A percentile compares a stretch with the other conserved stretches of the same genome.
These are phyloP conservation scores for Leishmania turanica DNA, from an alignment of 208 protist species.

Conservation along the genomic window DNA sequence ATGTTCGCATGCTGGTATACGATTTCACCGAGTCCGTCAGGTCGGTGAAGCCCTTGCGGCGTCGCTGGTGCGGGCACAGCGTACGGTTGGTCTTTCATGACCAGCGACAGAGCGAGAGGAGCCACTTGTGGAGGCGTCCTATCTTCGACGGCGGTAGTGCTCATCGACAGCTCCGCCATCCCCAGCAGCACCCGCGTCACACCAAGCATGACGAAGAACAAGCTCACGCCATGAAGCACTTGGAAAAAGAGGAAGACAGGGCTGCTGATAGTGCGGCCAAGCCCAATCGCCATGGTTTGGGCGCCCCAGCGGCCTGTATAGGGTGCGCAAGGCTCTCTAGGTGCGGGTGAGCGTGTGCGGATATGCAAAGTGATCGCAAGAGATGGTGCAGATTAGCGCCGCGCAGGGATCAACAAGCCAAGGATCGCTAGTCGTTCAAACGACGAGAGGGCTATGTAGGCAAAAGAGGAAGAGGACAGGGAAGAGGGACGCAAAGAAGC, in stretches of 20 bases:
- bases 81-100: neutral
- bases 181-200: constrained; percentile 42
- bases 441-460: neutral
- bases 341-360: neutral
- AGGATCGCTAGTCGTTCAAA: neutral
- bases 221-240: constrained; percentile 61
- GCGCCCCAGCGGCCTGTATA: neutral
- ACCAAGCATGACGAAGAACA: constrained; percentile 62
- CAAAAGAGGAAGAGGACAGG: neutral
- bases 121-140: neutral
- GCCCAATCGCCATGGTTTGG: constrained; percentile 55
- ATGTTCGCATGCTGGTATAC: neutral
- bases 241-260: constrained; percentile 65
- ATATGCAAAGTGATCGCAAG: neutral
- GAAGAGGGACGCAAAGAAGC: neutral
- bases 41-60: neutral
- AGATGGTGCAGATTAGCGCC: neutral
- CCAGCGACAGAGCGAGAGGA: neutral
- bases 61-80: no score
- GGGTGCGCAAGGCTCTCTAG: neutral
- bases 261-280: constrained; percentile 60
- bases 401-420: neutral
- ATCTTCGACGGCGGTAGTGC: neutral
- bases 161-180: constrained; percentile 29
- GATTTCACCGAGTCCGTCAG: neutral